phyloP scores from a whole-genome alignment of 345 rosid genomes.

The Citrus maxima region DNA sequence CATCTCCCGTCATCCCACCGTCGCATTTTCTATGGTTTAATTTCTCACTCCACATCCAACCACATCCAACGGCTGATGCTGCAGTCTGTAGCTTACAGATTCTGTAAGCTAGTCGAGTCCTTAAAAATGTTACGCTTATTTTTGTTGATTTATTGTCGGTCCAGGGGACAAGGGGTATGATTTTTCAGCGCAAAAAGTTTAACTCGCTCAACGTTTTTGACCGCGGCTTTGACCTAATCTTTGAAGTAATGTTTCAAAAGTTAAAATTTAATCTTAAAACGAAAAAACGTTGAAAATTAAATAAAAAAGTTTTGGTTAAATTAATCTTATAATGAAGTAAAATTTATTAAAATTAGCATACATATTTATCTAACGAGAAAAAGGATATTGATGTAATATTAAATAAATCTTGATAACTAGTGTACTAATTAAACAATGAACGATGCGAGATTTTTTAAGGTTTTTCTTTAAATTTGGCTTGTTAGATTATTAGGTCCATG shows the following conservation, averaged over 20 bases:
- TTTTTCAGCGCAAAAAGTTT: not conserved
- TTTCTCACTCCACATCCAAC: too few relatives aligned
- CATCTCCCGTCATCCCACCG: too few relatives aligned
- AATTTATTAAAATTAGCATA: not conserved
- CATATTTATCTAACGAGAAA: too few relatives aligned
- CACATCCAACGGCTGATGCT: too few relatives aligned
- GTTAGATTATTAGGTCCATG: not conserved
- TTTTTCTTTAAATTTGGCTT: not conserved
- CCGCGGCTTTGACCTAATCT: not conserved
- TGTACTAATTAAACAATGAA: too few relatives aligned
- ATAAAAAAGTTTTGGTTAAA: too few relatives aligned
- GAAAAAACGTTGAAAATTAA: too few relatives aligned
- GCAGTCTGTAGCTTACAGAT: too few relatives aligned
- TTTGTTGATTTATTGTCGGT: not conserved
- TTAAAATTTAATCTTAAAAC: too few relatives aligned
- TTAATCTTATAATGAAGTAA: not conserved
- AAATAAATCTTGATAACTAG: not conserved
- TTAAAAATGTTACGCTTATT: not conserved
- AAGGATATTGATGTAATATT: not conserved
- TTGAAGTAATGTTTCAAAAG: not conserved
- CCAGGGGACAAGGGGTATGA: not conserved
- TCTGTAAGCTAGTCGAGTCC: too few relatives aligned
- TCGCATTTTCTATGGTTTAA: too few relatives aligned
- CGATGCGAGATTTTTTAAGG: not conserved
- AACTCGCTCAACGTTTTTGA: not conserved